These are phyloP conservation scores for Cyberlindnera subsufficiens DNA, from an alignment of 805 yeast genomes.

Conservation along the genomic window DNA sequence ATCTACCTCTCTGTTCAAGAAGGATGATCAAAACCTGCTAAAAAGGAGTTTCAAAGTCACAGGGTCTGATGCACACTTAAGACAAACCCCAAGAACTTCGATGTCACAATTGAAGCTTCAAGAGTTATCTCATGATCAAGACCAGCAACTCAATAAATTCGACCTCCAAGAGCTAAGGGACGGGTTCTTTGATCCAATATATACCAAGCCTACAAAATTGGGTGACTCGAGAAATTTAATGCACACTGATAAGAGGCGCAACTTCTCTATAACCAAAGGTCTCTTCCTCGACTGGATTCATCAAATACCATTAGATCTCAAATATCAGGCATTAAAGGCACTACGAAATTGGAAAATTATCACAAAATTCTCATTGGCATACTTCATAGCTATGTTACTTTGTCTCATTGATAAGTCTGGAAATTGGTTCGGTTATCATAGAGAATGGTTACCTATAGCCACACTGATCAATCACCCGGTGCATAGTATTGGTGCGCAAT, in stretches of 20 bases:
- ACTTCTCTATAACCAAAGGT: too few relatives aligned
- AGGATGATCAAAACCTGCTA: slow-evolving; percentile 8
- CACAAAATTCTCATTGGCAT: slow-evolving; percentile 27
- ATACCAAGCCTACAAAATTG: slow-evolving; percentile 23
- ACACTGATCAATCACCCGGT: slow-evolving; percentile 41
- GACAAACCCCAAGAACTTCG: slow-evolving; percentile 25
- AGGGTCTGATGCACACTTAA: slow-evolving; percentile 4
- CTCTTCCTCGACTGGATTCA: too few relatives aligned
- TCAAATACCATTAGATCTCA: too few relatives aligned
- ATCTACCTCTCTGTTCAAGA: neutral
- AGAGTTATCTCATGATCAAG: slow-evolving; percentile 17
- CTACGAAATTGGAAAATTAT: slow-evolving; percentile 12
- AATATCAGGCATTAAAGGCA: neutral
- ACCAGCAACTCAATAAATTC: slow-evolving; percentile 26
- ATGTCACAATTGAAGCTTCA: slow-evolving; percentile 30
- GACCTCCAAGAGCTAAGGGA: slow-evolving; percentile 40
- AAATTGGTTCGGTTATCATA: slow-evolving; percentile 36
- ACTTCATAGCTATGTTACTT: slow-evolving; percentile 31
- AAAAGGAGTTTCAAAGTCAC: slow-evolving; percentile 9
- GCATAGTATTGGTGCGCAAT: slow-evolving; percentile 39
- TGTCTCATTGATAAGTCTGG: slow-evolving; percentile 34
- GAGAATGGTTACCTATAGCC: slow-evolving; percentile 38
- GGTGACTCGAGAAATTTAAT: slow-evolving; percentile 1
- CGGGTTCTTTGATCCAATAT: slow-evolving; percentile 44
- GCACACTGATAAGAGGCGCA: too few relatives aligned